Evolutionary conservation across 2,329 filamentous ascomycete genomes (phyloP), one percentile per base, ranked within the genome.

Genomic region (Phialemoniopsis sp.): DNA sequence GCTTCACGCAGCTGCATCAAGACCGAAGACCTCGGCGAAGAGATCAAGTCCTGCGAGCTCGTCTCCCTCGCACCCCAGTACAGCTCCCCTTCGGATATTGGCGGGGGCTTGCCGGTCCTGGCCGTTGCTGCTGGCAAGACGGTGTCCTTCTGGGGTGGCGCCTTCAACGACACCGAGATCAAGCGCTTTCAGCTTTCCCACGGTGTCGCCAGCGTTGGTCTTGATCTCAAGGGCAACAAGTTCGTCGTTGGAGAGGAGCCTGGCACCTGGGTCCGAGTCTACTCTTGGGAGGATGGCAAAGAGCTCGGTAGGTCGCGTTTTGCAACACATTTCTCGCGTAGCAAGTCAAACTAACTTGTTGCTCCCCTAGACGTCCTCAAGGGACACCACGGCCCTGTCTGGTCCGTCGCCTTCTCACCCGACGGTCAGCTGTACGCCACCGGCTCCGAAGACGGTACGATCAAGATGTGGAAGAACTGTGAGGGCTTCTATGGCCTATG

Each of bases 381-480:
- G 65, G 93, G 93, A 17, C 93, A 98, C 52, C 93, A 98, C 56
- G 93, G 93, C 2, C 91, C 91, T 2, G 93, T 98, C 46, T 98
- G 93, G 93, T 95, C 89, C 6, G 82, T 94, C 43, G 85, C 85
- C 41, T 98, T 95, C 63, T 93, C 90, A 1, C 93, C 93, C 0
- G 93, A 98, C 56, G 90, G 90, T 34, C 96, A 95, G 59, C 70
- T 98, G 8, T 98, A 97, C 58, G 93, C 90, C 2, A 98, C 93
- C 2, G 93, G 88, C 21, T 96, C 90, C 36, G 93, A 98, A 59
- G 93, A 98, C 55, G 93, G 93, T 31, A 98, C 93, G 0, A 94
- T 98, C 62, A 98, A 98, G 67, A 72, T 98, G 70, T 84, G 80
- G 80, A 84, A 84, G 66, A 84, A 84, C 47, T 83, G 79, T 43